These are phyloP conservation scores for Fomitopsis palustris DNA, from an alignment of 1,284 basidiomycete genomes.

Conservation along the genomic window DNA sequence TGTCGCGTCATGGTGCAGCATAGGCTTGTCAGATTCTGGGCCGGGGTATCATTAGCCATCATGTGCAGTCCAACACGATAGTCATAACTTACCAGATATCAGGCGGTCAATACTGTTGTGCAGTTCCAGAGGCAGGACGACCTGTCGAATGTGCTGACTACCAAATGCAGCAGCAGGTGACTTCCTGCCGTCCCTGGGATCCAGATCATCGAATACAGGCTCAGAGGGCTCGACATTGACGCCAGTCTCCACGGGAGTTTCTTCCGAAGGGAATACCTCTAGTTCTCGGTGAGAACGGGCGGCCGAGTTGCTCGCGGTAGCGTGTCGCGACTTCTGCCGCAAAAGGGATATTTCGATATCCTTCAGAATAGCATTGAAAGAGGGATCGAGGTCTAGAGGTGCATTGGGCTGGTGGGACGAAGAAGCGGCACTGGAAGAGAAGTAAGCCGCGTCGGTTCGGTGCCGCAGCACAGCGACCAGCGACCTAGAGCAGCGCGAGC, in stretches of 20 bases:
- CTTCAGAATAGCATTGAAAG: conserved; percentile 52
- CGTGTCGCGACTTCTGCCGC: conserved; percentile 35
- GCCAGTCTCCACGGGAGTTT: conserved; percentile 22
- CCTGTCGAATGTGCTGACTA: conserved; percentile 63
- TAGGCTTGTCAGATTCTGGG: conserved; percentile 59
- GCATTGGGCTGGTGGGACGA: conserved; percentile 32
- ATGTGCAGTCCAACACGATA: neutral
- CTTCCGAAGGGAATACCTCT: conserved; percentile 40
- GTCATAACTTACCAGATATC: conserved; percentile 48
- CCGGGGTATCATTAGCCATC: conserved; percentile 1
- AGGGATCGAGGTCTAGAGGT: conserved; percentile 60
- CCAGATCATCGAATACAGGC: conserved; percentile 28
- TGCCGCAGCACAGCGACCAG: conserved; percentile 16
- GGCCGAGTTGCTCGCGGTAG: conserved; percentile 6
- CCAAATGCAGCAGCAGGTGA: conserved; percentile 83
- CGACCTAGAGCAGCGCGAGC: conserved; percentile 15
- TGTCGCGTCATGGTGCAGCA: conserved; percentile 65
- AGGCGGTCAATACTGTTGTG: conserved; percentile 53
- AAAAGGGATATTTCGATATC: conserved; percentile 65
- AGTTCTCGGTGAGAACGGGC: conserved; percentile 43
- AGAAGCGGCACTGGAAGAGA: conserved; percentile 19
- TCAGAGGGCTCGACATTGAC: conserved; percentile 21
- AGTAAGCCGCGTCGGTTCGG: conserved; percentile 13
- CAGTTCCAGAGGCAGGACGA: conserved; percentile 69
- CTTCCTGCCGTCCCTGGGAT: conserved; percentile 49